Evolutionary conservation across 2,329 filamentous ascomycete species (phyloP), one percentile per base, ranked within the genome.

Genomic region (Bipolaris cookei): DNA sequence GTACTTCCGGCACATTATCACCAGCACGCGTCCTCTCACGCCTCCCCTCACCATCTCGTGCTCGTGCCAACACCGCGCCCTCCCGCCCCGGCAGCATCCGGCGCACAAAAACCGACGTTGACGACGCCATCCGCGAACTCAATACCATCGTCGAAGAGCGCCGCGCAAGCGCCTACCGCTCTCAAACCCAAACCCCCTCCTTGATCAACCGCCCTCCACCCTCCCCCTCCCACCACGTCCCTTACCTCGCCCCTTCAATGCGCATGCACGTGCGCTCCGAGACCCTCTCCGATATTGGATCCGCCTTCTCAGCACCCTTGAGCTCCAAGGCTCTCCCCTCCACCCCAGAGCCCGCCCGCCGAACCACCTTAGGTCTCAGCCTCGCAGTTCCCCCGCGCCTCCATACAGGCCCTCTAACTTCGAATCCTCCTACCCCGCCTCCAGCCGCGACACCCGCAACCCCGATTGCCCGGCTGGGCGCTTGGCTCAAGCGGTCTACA

Each of bases 131-230:
- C 50, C 73, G 78, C 3, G 80, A 81, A 64, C 75, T 82, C 53
- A 81, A 82, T 67, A 81, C 77, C 20, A 81, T 82, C 49, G 76
- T 82, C 46, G 79, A 81, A 63, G 79, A 81, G 62, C 75, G 76
- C 14, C 70, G 78, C n/a, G 76, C 75, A 25, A 77, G 76, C 45
- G 71, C 72, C 7, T 74, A 73, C 56, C 67, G 71, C 28, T 70
- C 69, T 0, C 63, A 67, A 21, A 67, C 66, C 20, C 65, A 69
- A n/a, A 66, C 68, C 1, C 66, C 74, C 2, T 58, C 66, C 6
- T 58, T 72, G 38, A 62, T 64, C 67, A 65, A 64, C 49, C 62
- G 68, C 8, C 66, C 71, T 59, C 67, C 68, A 35, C 73, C 64
- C 8, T 76, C 75, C 0, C 74, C 74, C 18, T 71, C 71, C 10